Base-by-base conservation (phyloP, 1,284 basidiomycete species). In the Apiotrichum laibachii region DNA sequence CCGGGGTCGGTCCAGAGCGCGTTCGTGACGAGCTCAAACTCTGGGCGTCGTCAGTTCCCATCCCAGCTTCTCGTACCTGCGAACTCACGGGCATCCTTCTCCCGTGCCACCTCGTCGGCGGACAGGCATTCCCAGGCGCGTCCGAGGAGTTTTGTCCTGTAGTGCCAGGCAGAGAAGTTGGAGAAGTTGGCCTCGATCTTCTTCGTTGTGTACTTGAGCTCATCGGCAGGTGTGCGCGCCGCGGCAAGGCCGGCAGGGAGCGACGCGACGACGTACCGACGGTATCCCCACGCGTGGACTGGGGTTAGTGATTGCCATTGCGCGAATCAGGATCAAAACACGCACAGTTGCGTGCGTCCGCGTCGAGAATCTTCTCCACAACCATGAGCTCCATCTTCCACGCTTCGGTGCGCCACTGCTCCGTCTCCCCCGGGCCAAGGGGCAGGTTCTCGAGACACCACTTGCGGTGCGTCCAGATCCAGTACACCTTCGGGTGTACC, bases 111-210 rank as follows among this genome's bases (percentile, higher is more conserved):
- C 60, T 85, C 82, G 18, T 84, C 73, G 50, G 82, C 79, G 1
- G 83, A 82, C 37, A 72, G 22, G n/a, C 78, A 75, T 5, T 81
- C 81, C 90, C 90, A 94, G 8, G 91, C 71, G 5, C 81, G 82
- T 0, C 82, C 77, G 18, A 92, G 81, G 1, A 94, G 82, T 75
- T 95, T 94, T 2, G 92, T 90, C 31, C 96, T 85, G 67, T 95
- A 92, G 77, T 99, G 96, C 96, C 96, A 99, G 18, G 96, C 96
- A 59, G 91, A 95, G 75, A 97, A 99, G 76, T 99, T 99, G 50
- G 90, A 94, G 72, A 99, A 96, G 75, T 92, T 97, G 54, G 87
- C 80, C 74, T 92, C 88, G 66, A 99, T 99, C 81, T 98, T 97
- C 61, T 83, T 83, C 50, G 85, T 86, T 2, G 95, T 95, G 72